A percentile compares a stretch with the other conserved stretches of the same genome.
phyloP scores from a whole-genome alignment of 108 stramenopile genomes.

The Fistulifera pelliculosa region DNA sequence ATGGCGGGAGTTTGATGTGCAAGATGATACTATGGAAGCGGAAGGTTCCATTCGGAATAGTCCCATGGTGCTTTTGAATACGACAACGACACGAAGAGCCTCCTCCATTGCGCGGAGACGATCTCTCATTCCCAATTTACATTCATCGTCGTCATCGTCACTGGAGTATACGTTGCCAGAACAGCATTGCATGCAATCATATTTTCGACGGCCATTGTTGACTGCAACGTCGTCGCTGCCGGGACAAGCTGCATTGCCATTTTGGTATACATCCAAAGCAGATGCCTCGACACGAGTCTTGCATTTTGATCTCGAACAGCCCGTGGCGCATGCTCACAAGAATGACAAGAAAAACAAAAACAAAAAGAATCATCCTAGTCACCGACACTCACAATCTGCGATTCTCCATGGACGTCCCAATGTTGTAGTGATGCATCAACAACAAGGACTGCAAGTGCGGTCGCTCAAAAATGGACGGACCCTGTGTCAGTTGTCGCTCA shows the following conservation, averaged over 20 bases:
- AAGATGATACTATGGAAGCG: slow-evolving; percentile 3
- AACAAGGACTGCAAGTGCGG: slow-evolving; percentile 61
- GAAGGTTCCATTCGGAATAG: no score
- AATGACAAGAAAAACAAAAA: slow-evolving; percentile 13
- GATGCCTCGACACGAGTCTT: slow-evolving; percentile 27
- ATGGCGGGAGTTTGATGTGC: slow-evolving; percentile 37
- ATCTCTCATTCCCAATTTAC: slow-evolving; percentile 38
- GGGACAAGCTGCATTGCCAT: slow-evolving; percentile 18
- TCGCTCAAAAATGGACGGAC: slow-evolving; percentile 75
- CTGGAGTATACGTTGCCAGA: slow-evolving; percentile 5
- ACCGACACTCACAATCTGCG: slow-evolving; percentile 8
- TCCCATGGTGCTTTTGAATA: no score
- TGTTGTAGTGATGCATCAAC: slow-evolving; percentile 49
- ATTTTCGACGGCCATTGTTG: slow-evolving; percentile 7
- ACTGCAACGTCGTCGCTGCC: neutral
- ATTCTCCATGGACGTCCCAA: slow-evolving; percentile 59
- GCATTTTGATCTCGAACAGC: slow-evolving; percentile 38
- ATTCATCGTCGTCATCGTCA: slow-evolving; percentile 13
- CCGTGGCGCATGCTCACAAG: slow-evolving; percentile 2
- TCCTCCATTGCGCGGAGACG: slow-evolving; percentile 57
- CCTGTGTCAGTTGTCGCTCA: slow-evolving; percentile 63
- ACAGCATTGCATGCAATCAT: slow-evolving; percentile 18
- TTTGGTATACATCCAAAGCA: slow-evolving; percentile 22
- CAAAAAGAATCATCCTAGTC: slow-evolving; percentile 12
- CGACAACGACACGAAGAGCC: slow-evolving; percentile 12